Evolutionary conservation across 2,329 filamentous ascomycete species (phyloP), one percentile per base, ranked within the genome.

Genomic region (Hymenoscyphus fraxineus): DNA sequence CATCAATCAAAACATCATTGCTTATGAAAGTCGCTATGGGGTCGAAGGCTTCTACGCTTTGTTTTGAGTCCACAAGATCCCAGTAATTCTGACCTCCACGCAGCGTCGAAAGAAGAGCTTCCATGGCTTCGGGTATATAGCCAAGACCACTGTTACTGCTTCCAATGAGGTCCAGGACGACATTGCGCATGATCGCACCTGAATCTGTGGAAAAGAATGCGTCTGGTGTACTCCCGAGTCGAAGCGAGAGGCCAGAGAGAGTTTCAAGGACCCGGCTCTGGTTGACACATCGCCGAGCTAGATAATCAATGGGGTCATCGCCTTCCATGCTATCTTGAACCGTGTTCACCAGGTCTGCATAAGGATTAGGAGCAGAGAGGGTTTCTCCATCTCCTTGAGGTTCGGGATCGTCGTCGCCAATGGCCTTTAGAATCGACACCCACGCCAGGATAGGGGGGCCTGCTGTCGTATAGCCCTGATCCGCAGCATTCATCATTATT

Each of bases 361-460:
- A 75, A n/a, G 64, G 64, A 61, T 73, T 68, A 19, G 64, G 61
- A 15, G 54, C 44, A n/a, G 63, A 39, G 16, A 54, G 59, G 12
- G 55, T 27, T 27, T 69, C 64, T 51, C 44, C 44, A 10, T 60
- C 47, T 41, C 31, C 81, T 78, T 41, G 59, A 78, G 40, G 44
- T n/a, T 67, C 79, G 74, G 27, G 68, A 31, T 66, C 66, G 16
- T 67, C 64, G n/a, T 69, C 44, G 15, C 64, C 64, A 78, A 95
- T 86, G 32, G 84, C 82, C 71, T 90, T 85, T 10, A 93, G 80
- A 32, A 97, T 84, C 58, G 94, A 80, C 3, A 88, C 87, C 93
- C 93, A 98, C 2, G 90, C 86, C 69, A 96, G 90, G 22, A 92
- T 83, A 19, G 91, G 86, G 1, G 92, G 91, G 63, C 85, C 87